A percentile compares a stretch with the other conserved stretches of the same genome.
Evolutionary conservation across 148 eudicot genomes (phyloP).

Genomic region (Camellia japonica): DNA sequence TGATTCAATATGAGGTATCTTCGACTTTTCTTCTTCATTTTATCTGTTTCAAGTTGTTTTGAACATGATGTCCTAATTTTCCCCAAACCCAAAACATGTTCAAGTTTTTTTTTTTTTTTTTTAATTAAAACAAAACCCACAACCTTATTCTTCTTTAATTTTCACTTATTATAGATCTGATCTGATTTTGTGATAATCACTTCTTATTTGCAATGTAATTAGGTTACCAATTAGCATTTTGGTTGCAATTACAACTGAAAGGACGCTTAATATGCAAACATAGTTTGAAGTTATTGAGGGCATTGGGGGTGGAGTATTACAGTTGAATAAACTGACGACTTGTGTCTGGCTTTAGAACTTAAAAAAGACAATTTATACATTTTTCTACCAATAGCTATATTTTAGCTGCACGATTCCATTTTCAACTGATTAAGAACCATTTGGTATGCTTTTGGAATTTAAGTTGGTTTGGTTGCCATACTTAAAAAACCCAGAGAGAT

Average conservation of each 20-base stretch:
- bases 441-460: too few species aligned
- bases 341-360: too few species aligned
- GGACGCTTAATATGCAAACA: too few species aligned
- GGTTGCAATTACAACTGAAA: too few species aligned
- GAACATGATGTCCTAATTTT: too few species aligned
- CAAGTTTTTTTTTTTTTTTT: not conserved
- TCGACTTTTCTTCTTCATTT: not conserved
- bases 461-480: too few species aligned
- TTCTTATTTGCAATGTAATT: not conserved
- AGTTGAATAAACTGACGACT: not conserved
- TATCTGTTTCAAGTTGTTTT: too few species aligned
- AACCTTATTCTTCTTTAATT: too few species aligned
- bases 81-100: not conserved
- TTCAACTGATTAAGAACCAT: too few species aligned
- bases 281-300: not conserved
- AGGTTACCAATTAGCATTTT: not conserved
- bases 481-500: not conserved
- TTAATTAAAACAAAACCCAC: not conserved
- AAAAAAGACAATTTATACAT: too few species aligned
- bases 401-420: too few species aligned
- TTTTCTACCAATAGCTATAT: too few species aligned
- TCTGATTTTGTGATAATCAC: not conserved
- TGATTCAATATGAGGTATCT: constrained; percentile 11
- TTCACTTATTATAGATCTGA: not conserved
- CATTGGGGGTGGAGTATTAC: not conserved